Conservation (phyloP, 2,329 filamentous ascomycete species). For the Colletotrichum sansevieriae region DNA sequence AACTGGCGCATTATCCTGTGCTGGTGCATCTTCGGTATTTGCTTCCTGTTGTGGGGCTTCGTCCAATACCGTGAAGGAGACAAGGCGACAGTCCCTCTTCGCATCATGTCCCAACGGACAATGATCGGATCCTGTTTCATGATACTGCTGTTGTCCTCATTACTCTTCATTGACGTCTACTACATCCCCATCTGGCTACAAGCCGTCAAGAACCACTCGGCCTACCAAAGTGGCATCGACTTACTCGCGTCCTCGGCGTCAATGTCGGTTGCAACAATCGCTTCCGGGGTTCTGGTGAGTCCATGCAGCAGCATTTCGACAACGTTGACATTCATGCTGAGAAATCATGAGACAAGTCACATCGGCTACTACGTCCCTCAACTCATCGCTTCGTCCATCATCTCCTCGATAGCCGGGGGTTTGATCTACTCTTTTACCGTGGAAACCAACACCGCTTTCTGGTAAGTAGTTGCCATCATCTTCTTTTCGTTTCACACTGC, state of each 20-base stretch:
- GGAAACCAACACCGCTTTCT: conserved; percentile 24
- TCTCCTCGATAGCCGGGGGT: conserved; percentile 22
- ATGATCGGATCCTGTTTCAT: conserved; percentile 3
- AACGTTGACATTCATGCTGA: background rate
- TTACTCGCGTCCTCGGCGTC: conserved; percentile 64
- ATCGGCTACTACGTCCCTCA: conserved; percentile 42
- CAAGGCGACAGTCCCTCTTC: conserved; percentile 61
- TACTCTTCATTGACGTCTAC: background rate
- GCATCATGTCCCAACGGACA: conserved; percentile 55
- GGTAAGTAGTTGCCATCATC: background rate
- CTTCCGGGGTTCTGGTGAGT: background rate
- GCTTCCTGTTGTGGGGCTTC: conserved; percentile 63
- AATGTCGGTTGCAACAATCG: conserved; percentile 48
- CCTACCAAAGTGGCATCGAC: background rate
- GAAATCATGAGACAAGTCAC: background rate
- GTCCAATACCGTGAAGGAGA: conserved; percentile 67
- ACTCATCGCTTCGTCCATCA: conserved; percentile 35
- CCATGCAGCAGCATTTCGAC: background rate
- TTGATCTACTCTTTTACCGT: conserved; percentile 32
- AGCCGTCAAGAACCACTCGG: background rate
- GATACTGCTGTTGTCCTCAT: conserved; percentile 1
- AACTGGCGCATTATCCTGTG: conserved; percentile 61
- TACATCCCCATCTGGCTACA: conserved; percentile 24
- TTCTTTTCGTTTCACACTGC: background rate
- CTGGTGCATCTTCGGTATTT: conserved; percentile 63